phyloP scores from a whole-genome alignment of 2,329 filamentous ascomycete species.

The Botrytis paeoniae region DNA sequence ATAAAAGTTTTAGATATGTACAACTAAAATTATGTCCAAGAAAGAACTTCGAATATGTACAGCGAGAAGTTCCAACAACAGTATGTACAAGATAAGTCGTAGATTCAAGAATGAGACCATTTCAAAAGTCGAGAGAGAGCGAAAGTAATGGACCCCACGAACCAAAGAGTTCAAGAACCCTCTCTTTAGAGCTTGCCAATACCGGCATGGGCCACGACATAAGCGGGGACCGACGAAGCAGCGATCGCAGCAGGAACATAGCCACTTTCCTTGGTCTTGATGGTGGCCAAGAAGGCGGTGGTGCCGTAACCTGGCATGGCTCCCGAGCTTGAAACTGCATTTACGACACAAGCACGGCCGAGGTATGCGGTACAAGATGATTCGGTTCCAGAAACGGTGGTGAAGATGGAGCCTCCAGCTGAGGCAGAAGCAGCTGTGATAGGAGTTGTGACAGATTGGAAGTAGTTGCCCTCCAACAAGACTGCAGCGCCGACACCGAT shows the following conservation, averaged over 20 bases:
- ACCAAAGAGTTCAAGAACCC: background rate
- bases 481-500: conserved; percentile 35
- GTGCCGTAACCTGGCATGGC: background rate
- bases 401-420: conserved; percentile 3
- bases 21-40: background rate
- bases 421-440: conserved; percentile 12
- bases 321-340: conserved; percentile 19
- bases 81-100: background rate
- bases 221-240: conserved; percentile 4
- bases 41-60: background rate
- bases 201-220: conserved; percentile 13
- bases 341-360: conserved; percentile 21
- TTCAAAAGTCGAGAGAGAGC: background rate
- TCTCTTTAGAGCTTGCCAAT: conserved; percentile 8
- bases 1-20: background rate
- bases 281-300: background rate
- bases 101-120: background rate
- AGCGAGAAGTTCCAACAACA: background rate
- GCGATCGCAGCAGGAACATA: background rate
- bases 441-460: conserved; percentile 40
- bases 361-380: conserved; percentile 18
- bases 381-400: background rate
- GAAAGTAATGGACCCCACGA: background rate
- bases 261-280: background rate
- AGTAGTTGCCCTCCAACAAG: conserved; percentile 46